Evolutionary conservation across 345 rosid species (phyloP).

Genomic region (Geranium rotundifolium): DNA sequence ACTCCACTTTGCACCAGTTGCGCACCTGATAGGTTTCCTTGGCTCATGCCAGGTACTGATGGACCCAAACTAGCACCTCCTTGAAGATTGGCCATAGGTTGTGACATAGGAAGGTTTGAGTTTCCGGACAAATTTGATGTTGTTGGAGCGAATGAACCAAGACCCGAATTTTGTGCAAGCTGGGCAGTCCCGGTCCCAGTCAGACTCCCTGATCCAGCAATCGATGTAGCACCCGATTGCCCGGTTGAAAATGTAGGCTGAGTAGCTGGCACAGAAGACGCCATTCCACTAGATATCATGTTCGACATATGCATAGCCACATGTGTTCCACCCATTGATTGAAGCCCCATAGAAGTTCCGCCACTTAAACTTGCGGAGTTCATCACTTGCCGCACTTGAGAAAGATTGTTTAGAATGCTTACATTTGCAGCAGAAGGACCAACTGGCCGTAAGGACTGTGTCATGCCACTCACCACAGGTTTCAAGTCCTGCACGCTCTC

Average conservation of each 20-base stretch:
- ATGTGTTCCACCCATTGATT: slow-evolving; percentile 64
- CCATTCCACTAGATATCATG: slow-evolving; percentile 90
- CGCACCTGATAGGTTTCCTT: slow-evolving; percentile 65
- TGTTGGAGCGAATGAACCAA: slow-evolving; percentile 45
- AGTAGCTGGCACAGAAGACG: slow-evolving; percentile 67
- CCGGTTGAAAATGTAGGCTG: slow-evolving; percentile 71
- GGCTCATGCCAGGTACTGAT: slow-evolving; percentile 53
- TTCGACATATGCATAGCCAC: slow-evolving; percentile 93
- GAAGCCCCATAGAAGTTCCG: slow-evolving; percentile 74
- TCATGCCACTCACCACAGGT: slow-evolving; percentile 61
- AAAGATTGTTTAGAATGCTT: slow-evolving; percentile 77
- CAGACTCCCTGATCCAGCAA: slow-evolving; percentile 55
- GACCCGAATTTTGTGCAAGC: slow-evolving; percentile 47
- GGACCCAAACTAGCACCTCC: slow-evolving; percentile 42
- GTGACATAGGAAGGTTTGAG: slow-evolving; percentile 65
- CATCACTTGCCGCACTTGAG: slow-evolving; percentile 84
- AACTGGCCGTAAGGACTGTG: slow-evolving; percentile 57
- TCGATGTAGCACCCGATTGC: slow-evolving; percentile 48
- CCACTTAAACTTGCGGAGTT: slow-evolving; percentile 76
- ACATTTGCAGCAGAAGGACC: slow-evolving; percentile 78
- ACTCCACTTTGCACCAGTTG: slow-evolving; percentile 78
- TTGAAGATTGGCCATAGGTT: slow-evolving; percentile 51
- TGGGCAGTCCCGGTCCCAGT: slow-evolving; percentile 56
- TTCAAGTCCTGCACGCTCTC: slow-evolving; percentile 64
- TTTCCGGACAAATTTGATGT: slow-evolving; percentile 50